phyloP scores from a whole-genome alignment of 202 grass and related monocot genomes.

The Setaria italica region DNA sequence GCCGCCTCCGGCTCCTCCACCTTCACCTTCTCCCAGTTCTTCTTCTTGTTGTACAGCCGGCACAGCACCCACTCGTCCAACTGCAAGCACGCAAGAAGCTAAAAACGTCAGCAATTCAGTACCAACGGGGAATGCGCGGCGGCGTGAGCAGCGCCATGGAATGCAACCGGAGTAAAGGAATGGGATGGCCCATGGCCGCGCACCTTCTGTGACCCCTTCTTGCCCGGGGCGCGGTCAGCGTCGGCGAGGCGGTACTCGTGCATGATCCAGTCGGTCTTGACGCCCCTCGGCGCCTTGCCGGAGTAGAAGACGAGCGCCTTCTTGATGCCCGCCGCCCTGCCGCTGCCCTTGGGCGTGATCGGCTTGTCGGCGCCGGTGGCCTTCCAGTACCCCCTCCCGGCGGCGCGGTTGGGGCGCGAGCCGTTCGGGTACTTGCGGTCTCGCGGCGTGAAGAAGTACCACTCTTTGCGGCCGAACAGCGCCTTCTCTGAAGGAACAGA shows the following conservation, averaged over 20 bases:
- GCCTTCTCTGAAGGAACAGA: conserved; percentile 66
- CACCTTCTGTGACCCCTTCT: conserved; percentile 80
- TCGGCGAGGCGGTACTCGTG: conserved; percentile 82
- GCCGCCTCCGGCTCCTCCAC: conserved; percentile 39
- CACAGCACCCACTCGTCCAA: conserved; percentile 89
- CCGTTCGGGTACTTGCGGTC: conserved; percentile 94
- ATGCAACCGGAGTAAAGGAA: neutral
- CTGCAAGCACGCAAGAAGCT: conserved; percentile 30
- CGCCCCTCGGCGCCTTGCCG: conserved; percentile 77
- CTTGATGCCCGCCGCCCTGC: conserved; percentile 64
- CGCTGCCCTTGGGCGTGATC: conserved; percentile 52
- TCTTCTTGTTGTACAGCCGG: conserved; percentile 93
- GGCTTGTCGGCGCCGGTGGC: conserved; percentile 82
- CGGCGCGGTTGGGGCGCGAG: conserved; percentile 76
- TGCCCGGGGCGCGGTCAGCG: conserved; percentile 58
- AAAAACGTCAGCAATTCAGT: neutral
- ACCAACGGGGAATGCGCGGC: neutral
- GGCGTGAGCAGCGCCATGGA: too few relatives aligned
- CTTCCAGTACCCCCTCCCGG: conserved; percentile 90
- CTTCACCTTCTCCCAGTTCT: conserved; percentile 79
- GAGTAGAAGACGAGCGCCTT: conserved; percentile 93
- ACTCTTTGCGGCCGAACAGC: conserved; percentile 82
- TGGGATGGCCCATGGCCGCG: neutral
- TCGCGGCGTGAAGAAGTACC: conserved; percentile 92
- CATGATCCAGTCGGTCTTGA: conserved; percentile 96